Evolutionary conservation across 805 yeast genomes (phyloP).

Genomic region (Blastobotrys americana): DNA sequence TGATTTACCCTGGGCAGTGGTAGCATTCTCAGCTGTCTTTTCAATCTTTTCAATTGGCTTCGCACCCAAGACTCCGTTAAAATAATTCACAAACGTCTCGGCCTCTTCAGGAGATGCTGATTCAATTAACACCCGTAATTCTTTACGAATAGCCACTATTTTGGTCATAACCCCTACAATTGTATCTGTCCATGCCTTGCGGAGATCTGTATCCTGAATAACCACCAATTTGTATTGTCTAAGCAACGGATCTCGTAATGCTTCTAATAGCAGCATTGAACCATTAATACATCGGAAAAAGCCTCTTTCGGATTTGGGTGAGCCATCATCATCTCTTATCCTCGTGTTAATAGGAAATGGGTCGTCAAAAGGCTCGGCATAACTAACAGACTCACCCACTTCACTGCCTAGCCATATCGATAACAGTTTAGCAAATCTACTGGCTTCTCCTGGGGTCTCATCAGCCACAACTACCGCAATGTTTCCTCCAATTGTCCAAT

Average conservation of each 20-base stretch:
- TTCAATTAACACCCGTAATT: constrained; percentile 30
- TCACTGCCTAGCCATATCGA: neutral
- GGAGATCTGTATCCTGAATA: constrained; percentile 83
- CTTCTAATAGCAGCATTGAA: constrained; percentile 67
- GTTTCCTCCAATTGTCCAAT: neutral
- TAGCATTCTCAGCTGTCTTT: too few species aligned
- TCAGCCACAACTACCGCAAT: neutral
- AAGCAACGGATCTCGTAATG: constrained; percentile 51
- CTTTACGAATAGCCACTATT: constrained; percentile 48
- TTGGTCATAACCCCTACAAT: constrained; percentile 59
- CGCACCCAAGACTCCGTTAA: too few species aligned
- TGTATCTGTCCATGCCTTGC: constrained; percentile 69
- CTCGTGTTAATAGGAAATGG: neutral
- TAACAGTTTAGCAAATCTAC: neutral
- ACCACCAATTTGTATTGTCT: constrained; percentile 62
- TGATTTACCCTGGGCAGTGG: neutral
- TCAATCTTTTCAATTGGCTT: too few species aligned
- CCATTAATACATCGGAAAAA: constrained; percentile 56
- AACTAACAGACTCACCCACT: constrained; percentile 38
- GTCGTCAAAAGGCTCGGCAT: constrained; percentile 69
- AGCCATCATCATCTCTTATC: constrained; percentile 1
- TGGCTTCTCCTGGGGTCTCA: neutral
- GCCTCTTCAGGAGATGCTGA: neutral
- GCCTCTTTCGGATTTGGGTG: too few species aligned
- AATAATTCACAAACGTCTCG: neutral